phyloP scores from a whole-genome alignment of 164 flowering plant species.

The Berberis thunbergii region DNA sequence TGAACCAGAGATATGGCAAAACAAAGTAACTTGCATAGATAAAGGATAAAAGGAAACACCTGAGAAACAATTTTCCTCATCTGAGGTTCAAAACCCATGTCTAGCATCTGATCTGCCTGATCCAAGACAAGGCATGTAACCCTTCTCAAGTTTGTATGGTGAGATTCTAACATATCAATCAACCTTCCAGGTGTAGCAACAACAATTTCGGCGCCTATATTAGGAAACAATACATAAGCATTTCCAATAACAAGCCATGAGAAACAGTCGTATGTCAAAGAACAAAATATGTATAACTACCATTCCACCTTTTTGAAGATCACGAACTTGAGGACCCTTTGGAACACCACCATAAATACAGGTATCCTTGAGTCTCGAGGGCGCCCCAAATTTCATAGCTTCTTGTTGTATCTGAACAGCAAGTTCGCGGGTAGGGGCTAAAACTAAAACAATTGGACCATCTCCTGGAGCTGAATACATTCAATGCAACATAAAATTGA shows the following conservation, averaged over 20 bases:
- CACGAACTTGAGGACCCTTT: constrained; percentile 99
- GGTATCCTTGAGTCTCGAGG: constrained; percentile 87
- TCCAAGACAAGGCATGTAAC: constrained; percentile 97
- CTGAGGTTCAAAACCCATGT: constrained; percentile 49
- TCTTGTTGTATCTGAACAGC: constrained; percentile 99
- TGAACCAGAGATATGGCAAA: too few species aligned
- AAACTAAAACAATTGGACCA: constrained; percentile 76
- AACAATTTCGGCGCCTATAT: constrained; percentile 89
- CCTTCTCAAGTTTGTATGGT: constrained; percentile 89
- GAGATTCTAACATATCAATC: constrained; percentile 97
- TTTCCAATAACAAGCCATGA: constrained; percentile 16
- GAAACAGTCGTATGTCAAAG: constrained; percentile 20
- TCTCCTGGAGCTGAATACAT: constrained; percentile 86
- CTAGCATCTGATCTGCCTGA: constrained; percentile 99
- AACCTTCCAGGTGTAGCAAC: constrained; percentile 99
- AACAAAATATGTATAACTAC: constrained; percentile 24
- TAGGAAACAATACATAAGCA: constrained; percentile 10
- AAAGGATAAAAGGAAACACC: constrained; percentile 12
- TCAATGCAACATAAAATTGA: constrained; percentile 5
- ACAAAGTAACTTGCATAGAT: constrained; percentile 1
- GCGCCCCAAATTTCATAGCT: constrained; percentile 88
- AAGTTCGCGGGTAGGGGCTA: constrained; percentile 99
- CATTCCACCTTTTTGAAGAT: constrained; percentile 93
- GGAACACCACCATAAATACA: constrained; percentile 99
- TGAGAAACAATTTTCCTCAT: constrained; percentile 30